A percentile compares a stretch with the other conserved stretches of the same genome.
Conservation (phyloP, 148 eudicot genomes). For the Camellia sinensis region DNA sequence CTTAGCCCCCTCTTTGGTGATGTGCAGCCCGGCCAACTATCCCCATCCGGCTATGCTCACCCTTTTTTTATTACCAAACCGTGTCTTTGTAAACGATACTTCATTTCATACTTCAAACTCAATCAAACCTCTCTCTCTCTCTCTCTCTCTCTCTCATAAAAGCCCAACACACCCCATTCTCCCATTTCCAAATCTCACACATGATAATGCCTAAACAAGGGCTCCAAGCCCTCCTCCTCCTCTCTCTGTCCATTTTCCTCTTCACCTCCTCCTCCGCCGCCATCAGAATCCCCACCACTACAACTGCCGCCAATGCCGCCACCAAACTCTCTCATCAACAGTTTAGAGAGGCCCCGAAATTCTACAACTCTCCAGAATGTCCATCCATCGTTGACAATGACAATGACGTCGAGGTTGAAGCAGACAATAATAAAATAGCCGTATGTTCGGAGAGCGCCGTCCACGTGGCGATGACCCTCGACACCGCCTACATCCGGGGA, state of each 20-base stretch:
- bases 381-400: constrained; percentile 18
- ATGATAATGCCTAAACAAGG: constrained; percentile 20
- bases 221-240: not conserved
- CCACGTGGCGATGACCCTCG: constrained; percentile 86
- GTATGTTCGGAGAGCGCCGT: constrained; percentile 55
- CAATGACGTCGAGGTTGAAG: not conserved
- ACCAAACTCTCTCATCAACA: constrained; percentile 25
- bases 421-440: not conserved
- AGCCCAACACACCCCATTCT: not conserved
- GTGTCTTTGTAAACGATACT: not conserved
- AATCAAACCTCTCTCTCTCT: not conserved
- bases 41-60: too few relatives aligned
- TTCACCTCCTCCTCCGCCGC: not conserved
- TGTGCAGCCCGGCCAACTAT: too few relatives aligned
- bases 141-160: constrained; percentile 9
- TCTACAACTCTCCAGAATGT: constrained; percentile 64
- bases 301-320: not conserved
- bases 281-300: not conserved
- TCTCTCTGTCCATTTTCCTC: constrained; percentile 10
- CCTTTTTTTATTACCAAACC: too few relatives aligned
- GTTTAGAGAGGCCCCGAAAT: constrained; percentile 73
- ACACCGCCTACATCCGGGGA: constrained; percentile 74
- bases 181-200: constrained; percentile 1
- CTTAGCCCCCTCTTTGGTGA: too few relatives aligned
- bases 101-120: not conserved